Conservation (phyloP, 352 stramenopile species). For the Pythium volutum region DNA sequence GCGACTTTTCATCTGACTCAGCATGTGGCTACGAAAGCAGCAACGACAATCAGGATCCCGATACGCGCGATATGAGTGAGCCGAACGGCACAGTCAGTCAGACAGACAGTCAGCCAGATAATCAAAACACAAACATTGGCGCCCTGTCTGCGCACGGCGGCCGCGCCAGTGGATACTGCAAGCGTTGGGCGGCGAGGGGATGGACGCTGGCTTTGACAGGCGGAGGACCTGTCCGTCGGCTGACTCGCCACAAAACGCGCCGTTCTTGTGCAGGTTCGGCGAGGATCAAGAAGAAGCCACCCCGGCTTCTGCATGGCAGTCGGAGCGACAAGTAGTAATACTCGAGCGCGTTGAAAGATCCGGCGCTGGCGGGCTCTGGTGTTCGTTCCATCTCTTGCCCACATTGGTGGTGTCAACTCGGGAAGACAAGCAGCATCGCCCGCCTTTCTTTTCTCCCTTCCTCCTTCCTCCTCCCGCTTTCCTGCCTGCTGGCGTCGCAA, state of each 20-base stretch:
- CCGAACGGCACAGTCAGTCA: neutral
- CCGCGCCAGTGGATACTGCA: slow-evolving; percentile 9
- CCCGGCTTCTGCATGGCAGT: slow-evolving; percentile 15
- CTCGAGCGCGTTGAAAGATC: slow-evolving; percentile 8
- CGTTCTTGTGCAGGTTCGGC: neutral
- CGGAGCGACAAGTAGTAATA: neutral
- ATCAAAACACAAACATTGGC: too few species aligned
- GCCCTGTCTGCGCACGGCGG: neutral
- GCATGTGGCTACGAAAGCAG: slow-evolving; percentile 16
- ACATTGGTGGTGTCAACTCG: slow-evolving; percentile 14
- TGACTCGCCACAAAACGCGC: neutral
- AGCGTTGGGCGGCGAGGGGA: neutral
- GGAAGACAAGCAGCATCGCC: neutral
- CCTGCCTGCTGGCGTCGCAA: neutral
- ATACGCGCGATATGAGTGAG: too few species aligned
- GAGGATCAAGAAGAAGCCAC: neutral
- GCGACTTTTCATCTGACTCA: slow-evolving; percentile 8
- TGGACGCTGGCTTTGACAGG: slow-evolving; percentile 9
- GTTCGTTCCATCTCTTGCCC: slow-evolving; percentile 18
- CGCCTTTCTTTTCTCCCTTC: neutral
- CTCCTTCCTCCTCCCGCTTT: neutral
- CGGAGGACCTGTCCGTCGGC: neutral
- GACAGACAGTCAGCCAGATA: neutral
- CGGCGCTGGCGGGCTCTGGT: slow-evolving; percentile 10
- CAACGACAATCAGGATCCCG: neutral